Evolutionary conservation across 2,329 filamentous ascomycete species (phyloP), one percentile per base, ranked within the genome.

Genomic region (Penicillium sp.): DNA sequence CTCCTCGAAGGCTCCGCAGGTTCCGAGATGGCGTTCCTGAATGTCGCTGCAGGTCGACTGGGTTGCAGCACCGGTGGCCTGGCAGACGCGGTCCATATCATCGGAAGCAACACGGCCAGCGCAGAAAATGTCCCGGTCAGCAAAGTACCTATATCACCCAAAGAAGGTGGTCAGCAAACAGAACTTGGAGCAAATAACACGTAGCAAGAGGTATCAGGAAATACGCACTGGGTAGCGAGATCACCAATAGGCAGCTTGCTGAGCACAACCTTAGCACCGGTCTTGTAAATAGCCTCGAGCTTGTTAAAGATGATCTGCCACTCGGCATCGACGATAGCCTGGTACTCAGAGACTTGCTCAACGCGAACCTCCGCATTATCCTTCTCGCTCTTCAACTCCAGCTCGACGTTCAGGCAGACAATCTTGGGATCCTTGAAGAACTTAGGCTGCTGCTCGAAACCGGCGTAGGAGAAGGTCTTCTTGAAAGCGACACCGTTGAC

Each of bases 231-330:
- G 58, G 95, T 99, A 62, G 95, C 95, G 74, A 99, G 82, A 82
- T 99, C 95, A 74, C 95, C 95, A 73, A 99, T 98, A 43, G 95
- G 95, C 64, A 98, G 85, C 82, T 97, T 98, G 81, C 92, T 97
- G 60, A 99, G 88, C 45, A 99, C 93, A 55, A 99, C 93, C 86
- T 97, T 97, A 67, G 95, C 95, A 57, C 95, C 95, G 6, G 94
- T 97, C 80, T 94, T 89, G 85, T 94, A 87, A 57, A 97, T 82
- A 52, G 94, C 92, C 82, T 99, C 95, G 77, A 99, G 91, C 85
- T 99, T 99, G 84, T 97, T 94, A 87, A 90, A 98, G 79, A 99
- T 99, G 76, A 99, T 99, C 80, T 97, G 93, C 95, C 95, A 99
- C 80, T 99, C 95, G 33, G 95, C 95, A 75, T 99, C 95, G 75